phyloP scores from a whole-genome alignment of 352 stramenopile species.

The Pythium sp. region DNA sequence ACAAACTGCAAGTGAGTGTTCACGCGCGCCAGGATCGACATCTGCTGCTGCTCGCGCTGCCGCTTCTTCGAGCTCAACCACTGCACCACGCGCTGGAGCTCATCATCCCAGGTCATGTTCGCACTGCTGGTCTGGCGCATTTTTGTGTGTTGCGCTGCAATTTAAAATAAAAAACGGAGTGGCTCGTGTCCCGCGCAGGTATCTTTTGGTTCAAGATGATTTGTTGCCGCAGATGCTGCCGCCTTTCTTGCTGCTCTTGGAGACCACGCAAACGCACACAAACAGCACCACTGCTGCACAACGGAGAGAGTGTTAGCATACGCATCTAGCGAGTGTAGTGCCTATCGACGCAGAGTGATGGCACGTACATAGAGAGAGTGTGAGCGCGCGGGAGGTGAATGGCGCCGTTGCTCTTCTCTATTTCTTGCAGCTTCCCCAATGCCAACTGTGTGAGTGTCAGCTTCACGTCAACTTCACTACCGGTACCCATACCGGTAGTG shows the following conservation, averaged over 20 bases:
- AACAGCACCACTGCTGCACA: neutral
- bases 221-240: neutral
- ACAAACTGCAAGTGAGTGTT: conserved; percentile 38
- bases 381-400: neutral
- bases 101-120: conserved; percentile 33
- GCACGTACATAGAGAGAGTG: neutral
- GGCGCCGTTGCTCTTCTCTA: neutral
- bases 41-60: conserved; percentile 16
- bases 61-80: conserved; percentile 25
- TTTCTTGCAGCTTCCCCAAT: conserved; percentile 9
- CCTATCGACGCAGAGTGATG: neutral
- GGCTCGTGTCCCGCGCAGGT: neutral
- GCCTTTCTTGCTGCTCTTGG: neutral
- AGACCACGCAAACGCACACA: neutral
- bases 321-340: neutral
- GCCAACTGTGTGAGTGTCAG: neutral
- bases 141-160: neutral
- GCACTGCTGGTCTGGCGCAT: conserved; percentile 2
- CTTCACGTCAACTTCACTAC: neutral
- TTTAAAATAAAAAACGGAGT: neutral
- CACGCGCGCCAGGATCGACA: conserved; percentile 28
- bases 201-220: conserved; percentile 5
- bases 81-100: conserved; percentile 38
- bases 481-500: neutral
- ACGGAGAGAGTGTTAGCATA: neutral